A percentile compares a stretch with the other conserved stretches of the same genome.
Conservation (phyloP, 768 basidiomycete genomes). For the Pleurotus pulmonarius region DNA sequence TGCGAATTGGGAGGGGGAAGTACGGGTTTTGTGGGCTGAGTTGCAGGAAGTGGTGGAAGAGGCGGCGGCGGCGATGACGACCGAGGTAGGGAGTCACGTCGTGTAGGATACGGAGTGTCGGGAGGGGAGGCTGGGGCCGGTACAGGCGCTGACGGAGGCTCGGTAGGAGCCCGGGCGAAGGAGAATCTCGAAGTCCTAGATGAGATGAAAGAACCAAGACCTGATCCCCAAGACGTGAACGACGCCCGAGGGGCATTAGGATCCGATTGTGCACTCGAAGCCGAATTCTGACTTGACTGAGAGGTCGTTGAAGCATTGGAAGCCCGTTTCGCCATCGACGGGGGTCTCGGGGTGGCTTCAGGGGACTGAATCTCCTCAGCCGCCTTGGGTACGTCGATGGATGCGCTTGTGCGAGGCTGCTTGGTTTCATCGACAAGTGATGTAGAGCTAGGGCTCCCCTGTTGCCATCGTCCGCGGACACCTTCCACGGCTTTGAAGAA, state of each 20-base stretch:
- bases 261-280: background rate
- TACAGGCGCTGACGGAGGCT: background rate
- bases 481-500: conserved; percentile 91
- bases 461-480: conserved; percentile 70
- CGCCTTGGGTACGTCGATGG: conserved; percentile 10
- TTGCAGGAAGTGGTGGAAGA: too few species aligned
- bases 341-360: conserved; percentile 2
- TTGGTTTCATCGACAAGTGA: conserved; percentile 17
- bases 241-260: conserved; percentile 21
- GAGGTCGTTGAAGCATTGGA: conserved; percentile 8
- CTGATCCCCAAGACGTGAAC: conserved; percentile 36
- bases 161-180: conserved; percentile 13
- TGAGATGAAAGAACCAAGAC: conserved; percentile 47
- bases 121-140: background rate
- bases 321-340: conserved; percentile 8
- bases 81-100: too few species aligned
- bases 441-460: conserved; percentile 18
- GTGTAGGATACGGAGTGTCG: too few species aligned
- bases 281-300: conserved; percentile 21
- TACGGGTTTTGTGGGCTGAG: background rate
- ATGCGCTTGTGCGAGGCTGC: conserved; percentile 30
- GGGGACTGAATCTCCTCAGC: background rate
- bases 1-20: background rate
- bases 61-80: too few species aligned
- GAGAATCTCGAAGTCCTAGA: conserved; percentile 35